phyloP scores from a whole-genome alignment of 108 stramenopile genomes.

The Conticribra weissflogii region DNA sequence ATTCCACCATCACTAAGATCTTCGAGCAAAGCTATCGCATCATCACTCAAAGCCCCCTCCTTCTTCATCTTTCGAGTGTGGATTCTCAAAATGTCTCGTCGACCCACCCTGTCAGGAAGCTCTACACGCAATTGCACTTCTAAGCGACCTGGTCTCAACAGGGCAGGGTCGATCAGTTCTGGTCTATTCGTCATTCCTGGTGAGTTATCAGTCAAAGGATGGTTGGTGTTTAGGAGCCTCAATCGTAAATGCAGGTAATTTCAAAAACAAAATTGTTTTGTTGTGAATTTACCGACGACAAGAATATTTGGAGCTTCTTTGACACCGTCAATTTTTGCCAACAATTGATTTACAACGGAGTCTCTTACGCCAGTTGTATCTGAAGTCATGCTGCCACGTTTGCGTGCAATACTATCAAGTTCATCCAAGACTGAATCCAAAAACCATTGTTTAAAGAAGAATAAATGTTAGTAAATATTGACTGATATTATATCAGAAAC shows the following conservation, averaged over 20 bases:
- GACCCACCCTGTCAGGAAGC: conserved; percentile 68
- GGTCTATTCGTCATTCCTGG: conserved; percentile 85
- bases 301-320: conserved; percentile 74
- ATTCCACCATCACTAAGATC: conserved; percentile 67
- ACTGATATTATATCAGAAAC: too few species aligned
- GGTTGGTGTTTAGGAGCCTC: too few species aligned
- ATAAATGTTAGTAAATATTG: too few species aligned
- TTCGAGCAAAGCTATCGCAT: conserved; percentile 58
- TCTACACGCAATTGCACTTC: conserved; percentile 88
- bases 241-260: too few species aligned
- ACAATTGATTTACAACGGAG: conserved; percentile 89
- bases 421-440: conserved; percentile 93
- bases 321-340: conserved; percentile 83
- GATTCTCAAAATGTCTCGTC: conserved; percentile 85
- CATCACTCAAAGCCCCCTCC: conserved; percentile 59
- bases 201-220: too few species aligned
- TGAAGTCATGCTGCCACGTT: conserved; percentile 72
- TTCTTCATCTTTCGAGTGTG: conserved; percentile 90
- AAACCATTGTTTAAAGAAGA: too few species aligned
- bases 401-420: conserved; percentile 85
- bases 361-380: conserved; percentile 78
- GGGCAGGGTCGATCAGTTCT: conserved; percentile 83
- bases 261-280: not conserved
- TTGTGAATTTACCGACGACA: conserved; percentile 64
- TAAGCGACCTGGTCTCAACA: conserved; percentile 86